Evolutionary conservation across 1,284 basidiomycete species (phyloP), one percentile per base, ranked within the genome.

Genomic region (Naganishia liquefaciens): DNA sequence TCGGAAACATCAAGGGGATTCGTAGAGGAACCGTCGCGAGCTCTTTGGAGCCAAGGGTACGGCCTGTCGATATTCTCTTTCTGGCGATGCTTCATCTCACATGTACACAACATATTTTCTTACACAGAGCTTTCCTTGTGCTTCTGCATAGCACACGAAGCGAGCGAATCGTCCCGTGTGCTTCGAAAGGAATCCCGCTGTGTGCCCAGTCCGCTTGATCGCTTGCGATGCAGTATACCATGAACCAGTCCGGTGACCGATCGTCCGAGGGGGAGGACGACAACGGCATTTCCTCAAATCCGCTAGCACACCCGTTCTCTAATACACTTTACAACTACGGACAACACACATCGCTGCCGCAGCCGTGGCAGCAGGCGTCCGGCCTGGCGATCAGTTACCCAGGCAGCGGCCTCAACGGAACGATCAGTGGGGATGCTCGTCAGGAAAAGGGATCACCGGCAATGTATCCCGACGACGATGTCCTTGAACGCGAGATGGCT

Each of bases 271-370:
- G 46, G 43, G 57, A 60, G 11, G 57, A 60, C 27, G 57, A 55
- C 54, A 17, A 28, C 33, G 54, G 57, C 5, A 46, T 60, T 21
- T 54, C 52, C 15, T 64, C 54, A 4, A 64, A 64, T 42, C 63
- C 63, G 40, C 54, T 64, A 21, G 54, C 63, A 0, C 63, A 64
- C 46, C 63, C 63, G 13, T 64, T 64, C 33, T 58, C 54, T 17
- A 64, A 64, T 39, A 64, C 63, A 2, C 51, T 64, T 0, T 64
- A 64, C 40, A 55, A 55, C 19, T 64, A 58, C 46, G 54, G 55
- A 17, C 55, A 55, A n/a, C 63, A 64, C 25, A 57, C 63, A 3
- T 55, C 63, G 25, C 28, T 58, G 19, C 55, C 63, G 9, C 63
- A 64, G 43, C 60, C 60, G 19, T 58, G 54, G 49, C 63, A 64